These are phyloP conservation scores for Cynara cardunculus DNA, from an alignment of 129 eudicot species.

Conservation along the genomic window DNA sequence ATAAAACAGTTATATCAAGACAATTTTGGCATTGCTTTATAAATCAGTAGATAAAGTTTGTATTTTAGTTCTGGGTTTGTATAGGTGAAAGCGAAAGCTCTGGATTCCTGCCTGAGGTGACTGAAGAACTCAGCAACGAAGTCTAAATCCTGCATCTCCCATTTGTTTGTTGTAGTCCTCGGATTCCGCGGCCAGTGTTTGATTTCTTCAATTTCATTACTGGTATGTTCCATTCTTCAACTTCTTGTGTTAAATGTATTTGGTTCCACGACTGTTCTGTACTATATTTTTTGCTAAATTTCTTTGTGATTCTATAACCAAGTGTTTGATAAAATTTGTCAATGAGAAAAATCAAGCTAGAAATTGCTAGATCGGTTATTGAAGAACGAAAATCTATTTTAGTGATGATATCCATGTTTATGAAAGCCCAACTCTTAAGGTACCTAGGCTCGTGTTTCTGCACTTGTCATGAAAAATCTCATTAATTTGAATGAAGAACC, in stretches of 20 bases:
- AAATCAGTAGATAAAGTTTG: neutral
- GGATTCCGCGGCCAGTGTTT: neutral
- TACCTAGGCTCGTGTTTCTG: neutral
- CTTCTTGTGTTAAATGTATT: neutral
- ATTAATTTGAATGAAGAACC: neutral
- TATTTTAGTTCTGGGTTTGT: neutral
- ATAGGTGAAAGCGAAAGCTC: neutral
- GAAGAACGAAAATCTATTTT: neutral
- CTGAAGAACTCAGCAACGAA: neutral
- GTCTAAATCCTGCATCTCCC: neutral
- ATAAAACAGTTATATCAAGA: neutral
- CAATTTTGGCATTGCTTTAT: slow-evolving; percentile 10
- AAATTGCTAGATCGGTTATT: neutral
- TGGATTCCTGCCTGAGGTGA: neutral
- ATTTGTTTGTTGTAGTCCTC: neutral
- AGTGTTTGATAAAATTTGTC: neutral
- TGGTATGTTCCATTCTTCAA: neutral
- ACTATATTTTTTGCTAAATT: neutral
- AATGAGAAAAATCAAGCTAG: neutral
- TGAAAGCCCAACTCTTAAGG: neutral
- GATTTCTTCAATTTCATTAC: too few species aligned
- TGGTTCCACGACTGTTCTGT: neutral
- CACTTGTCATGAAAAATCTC: too few species aligned
- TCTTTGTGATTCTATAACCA: neutral
- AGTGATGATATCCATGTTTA: neutral